Evolutionary conservation across 202 grass and related monocot species (phyloP), one percentile per base, ranked within the genome.

Genomic region (Schoenoplectus triqueter): DNA sequence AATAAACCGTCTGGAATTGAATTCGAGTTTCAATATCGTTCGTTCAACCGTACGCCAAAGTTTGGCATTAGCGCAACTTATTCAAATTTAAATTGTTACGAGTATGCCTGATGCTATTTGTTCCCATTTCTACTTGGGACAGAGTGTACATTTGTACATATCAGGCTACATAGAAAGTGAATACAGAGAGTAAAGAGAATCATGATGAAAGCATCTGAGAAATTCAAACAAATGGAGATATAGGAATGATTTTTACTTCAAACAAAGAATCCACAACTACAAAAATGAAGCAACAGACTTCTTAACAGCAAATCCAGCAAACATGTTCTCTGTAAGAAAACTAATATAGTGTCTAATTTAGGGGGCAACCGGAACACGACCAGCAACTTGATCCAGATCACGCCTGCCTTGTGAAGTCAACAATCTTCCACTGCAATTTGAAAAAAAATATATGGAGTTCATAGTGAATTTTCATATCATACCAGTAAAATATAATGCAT

Each of bases 351-450:
- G 40, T 79, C 75, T 61, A 62, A 61, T 55, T 94, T 78, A 94
- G 14, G 87, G 39, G 0, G 1, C 90, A 52, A 87, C 82, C 15
- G 67, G 83, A 69, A 94, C 84, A 15, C 87, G 88, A 71, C 90
- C 92, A 22, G 94, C 92, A 49, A 97, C 94, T 59, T 97, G 92
- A 76, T 97, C 94, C 19, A 97, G 88, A 88, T 97, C 94, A 39
- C 94, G 90, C 86, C 92, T 88, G 63, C 94, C 94, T 64, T 92
- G 88, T 7, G 94, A 97, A 55, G 94, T 97, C 73, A 97, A 90
- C 60, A 90, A 63, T 85, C 94, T 92, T 84, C 92, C 94, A 74
- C 92, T 97, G 67, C 15, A 50, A 83, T 11, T n/a, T 14, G 4
- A 0, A 78, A 78, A 78, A 0, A 78, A 2, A 13, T 15, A 19